Percentiles rank a stretch among this genome's conserved stretches.
Evolutionary conservation across 2,329 filamentous ascomycete genomes (phyloP).

Genomic region (Ophiostoma angusticollis): DNA sequence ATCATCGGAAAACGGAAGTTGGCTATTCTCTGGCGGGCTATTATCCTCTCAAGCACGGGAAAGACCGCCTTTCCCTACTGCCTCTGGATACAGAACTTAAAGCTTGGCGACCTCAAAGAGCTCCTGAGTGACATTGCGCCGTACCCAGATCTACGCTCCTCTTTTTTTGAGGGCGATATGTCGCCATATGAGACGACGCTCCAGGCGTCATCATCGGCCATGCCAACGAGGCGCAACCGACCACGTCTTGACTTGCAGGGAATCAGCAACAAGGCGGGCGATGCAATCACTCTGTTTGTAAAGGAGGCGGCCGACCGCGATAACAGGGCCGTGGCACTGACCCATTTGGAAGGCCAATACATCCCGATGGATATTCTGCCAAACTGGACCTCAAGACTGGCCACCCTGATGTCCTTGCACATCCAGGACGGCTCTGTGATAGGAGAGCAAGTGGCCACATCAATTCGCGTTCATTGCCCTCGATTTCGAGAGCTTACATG

Average conservation of each 20-base stretch:
- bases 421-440: conserved; percentile 50
- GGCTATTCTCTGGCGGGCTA: conserved; percentile 54
- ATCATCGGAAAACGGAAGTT: conserved; percentile 33
- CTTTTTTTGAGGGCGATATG: conserved; percentile 31
- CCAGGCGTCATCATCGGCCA: conserved; percentile 2
- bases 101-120: conserved; percentile 47
- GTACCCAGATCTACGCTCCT: conserved; percentile 17
- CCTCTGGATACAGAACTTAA: conserved; percentile 50
- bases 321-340: conserved; percentile 37
- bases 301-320: conserved; percentile 24
- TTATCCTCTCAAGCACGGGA: conserved; percentile 51
- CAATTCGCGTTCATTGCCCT: conserved; percentile 46
- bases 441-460: conserved; percentile 36
- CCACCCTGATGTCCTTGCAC: conserved; percentile 44
- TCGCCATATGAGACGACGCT: conserved; percentile 21
- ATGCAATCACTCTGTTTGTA: conserved; percentile 41
- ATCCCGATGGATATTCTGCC: conserved; percentile 39
- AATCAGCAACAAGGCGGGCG: conserved; percentile 37
- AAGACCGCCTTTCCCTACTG: conserved; percentile 56
- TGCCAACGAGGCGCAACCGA: conserved; percentile 13
- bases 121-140: conserved; percentile 41
- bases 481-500: conserved; percentile 48
- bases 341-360: conserved; percentile 40
- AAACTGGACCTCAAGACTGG: conserved; percentile 45
- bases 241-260: conserved; percentile 22